phyloP scores from a whole-genome alignment of 2,329 filamentous ascomycete genomes.

The Aspergillus hortae region DNA sequence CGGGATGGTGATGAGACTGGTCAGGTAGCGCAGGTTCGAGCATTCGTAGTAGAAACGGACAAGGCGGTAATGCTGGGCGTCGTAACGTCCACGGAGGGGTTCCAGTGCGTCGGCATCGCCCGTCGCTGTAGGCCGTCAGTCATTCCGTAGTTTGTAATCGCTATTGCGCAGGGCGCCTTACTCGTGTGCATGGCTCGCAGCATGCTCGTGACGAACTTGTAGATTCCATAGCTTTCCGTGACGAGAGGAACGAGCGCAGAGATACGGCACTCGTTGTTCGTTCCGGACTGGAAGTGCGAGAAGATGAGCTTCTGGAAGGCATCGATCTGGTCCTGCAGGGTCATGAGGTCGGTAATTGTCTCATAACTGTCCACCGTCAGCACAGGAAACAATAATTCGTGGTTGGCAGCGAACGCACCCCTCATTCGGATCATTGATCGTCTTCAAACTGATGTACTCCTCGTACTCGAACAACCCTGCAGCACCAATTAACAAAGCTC shows the following conservation, averaged over 20 bases:
- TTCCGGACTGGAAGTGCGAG: conserved; percentile 85
- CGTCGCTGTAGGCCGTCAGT: conserved; percentile 56
- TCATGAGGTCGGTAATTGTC: conserved; percentile 95
- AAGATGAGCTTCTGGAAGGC: conserved; percentile 98
- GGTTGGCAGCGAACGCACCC: conserved; percentile 54
- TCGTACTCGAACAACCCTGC: conserved; percentile 89
- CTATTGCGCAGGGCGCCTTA: conserved; percentile 41
- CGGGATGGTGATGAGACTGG: conserved; percentile 91
- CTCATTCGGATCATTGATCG: conserved; percentile 97
- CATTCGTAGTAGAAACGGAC: conserved; percentile 99
- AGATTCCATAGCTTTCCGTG: conserved; percentile 97
- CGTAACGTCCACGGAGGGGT: conserved; percentile 81
- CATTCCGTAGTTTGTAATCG: neutral
- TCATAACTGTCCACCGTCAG: conserved; percentile 57
- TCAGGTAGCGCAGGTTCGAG: conserved; percentile 93
- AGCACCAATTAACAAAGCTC: conserved; percentile 3
- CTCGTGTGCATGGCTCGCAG: conserved; percentile 94
- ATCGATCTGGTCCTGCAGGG: conserved; percentile 95
- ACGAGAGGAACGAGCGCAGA: conserved; percentile 89
- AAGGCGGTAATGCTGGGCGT: conserved; percentile 92
- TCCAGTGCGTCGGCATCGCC: conserved; percentile 91
- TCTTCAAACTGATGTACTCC: conserved; percentile 96
- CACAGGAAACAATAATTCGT: neutral
- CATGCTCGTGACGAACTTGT: conserved; percentile 99
- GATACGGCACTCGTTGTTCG: conserved; percentile 95